Conservation (phyloP, 306 rosid species). For the Castanopsis chinensis region DNA sequence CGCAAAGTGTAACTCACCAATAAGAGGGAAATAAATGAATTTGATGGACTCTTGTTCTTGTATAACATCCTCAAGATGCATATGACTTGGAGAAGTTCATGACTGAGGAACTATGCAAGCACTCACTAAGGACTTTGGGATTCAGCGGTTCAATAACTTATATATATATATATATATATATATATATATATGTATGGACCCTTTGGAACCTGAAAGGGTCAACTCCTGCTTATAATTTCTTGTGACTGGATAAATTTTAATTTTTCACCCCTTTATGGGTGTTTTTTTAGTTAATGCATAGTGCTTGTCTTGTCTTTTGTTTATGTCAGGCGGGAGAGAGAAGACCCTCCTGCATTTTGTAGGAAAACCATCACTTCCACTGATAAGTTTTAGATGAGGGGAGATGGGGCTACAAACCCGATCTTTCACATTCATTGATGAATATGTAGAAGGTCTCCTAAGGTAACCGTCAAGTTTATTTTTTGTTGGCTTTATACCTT, state of each 20-base stretch:
- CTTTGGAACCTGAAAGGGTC: constrained; percentile 62
- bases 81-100: constrained; percentile 61
- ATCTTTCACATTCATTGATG: constrained; percentile 62
- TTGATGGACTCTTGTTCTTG: not conserved
- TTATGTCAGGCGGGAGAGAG: constrained; percentile 49
- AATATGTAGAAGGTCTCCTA: constrained; percentile 61
- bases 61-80: constrained; percentile 61
- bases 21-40: not conserved
- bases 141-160: constrained; percentile 54
- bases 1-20: too few species aligned
- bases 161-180: constrained; percentile 56
- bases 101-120: constrained; percentile 64
- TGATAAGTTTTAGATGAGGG: constrained; percentile 66
- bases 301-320: not conserved
- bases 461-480: constrained; percentile 15
- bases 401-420: constrained; percentile 66
- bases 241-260: not conserved
- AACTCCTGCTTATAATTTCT: not conserved
- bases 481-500: too few species aligned
- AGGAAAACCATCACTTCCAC: constrained; percentile 49
- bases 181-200: constrained; percentile 57
- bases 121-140: constrained; percentile 54
- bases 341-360: constrained; percentile 66
- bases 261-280: not conserved
- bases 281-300: not conserved